phyloP scores from a whole-genome alignment of 2,329 filamentous ascomycete genomes.

The Botrytis tulipae region DNA sequence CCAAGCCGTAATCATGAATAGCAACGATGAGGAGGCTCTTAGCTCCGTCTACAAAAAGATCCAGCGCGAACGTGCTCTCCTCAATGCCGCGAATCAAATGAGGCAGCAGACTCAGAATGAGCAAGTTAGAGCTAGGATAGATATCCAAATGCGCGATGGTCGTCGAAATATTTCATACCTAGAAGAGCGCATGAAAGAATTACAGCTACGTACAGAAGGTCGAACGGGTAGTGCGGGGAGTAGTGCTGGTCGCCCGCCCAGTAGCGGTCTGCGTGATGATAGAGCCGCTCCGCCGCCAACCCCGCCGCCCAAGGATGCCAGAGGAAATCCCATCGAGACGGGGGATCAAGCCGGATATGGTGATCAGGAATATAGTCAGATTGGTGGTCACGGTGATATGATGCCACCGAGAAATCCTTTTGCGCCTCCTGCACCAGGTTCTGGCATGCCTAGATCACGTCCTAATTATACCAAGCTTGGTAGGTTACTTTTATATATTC shows the following conservation, averaged over 20 bases:
- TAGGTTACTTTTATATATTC: slow-evolving; percentile 46
- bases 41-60: slow-evolving; percentile 94
- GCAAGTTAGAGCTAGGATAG: slow-evolving; percentile 82
- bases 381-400: slow-evolving; percentile 65
- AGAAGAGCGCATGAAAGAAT: slow-evolving; percentile 84
- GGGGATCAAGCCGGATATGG: slow-evolving; percentile 64
- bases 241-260: slow-evolving; percentile 44
- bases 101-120: slow-evolving; percentile 94
- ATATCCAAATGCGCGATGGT: slow-evolving; percentile 91
- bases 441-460: slow-evolving; percentile 67
- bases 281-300: slow-evolving; percentile 54
- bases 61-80: slow-evolving; percentile 91
- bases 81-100: slow-evolving; percentile 93
- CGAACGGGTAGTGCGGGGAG: slow-evolving; percentile 67
- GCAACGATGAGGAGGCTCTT: slow-evolving; percentile 62
- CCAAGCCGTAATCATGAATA: slow-evolving; percentile 47
- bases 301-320: slow-evolving; percentile 72
- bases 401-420: slow-evolving; percentile 82
- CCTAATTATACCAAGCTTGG: slow-evolving; percentile 96
- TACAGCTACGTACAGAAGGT: slow-evolving; percentile 77
- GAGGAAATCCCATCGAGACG: slow-evolving; percentile 45
- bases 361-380: slow-evolving; percentile 52
- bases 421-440: slow-evolving; percentile 67
- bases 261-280: slow-evolving; percentile 47
- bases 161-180: slow-evolving; percentile 93